phyloP scores from a whole-genome alignment of 2,329 filamentous ascomycete species.

The Phyllosticta citrichinensis region DNA sequence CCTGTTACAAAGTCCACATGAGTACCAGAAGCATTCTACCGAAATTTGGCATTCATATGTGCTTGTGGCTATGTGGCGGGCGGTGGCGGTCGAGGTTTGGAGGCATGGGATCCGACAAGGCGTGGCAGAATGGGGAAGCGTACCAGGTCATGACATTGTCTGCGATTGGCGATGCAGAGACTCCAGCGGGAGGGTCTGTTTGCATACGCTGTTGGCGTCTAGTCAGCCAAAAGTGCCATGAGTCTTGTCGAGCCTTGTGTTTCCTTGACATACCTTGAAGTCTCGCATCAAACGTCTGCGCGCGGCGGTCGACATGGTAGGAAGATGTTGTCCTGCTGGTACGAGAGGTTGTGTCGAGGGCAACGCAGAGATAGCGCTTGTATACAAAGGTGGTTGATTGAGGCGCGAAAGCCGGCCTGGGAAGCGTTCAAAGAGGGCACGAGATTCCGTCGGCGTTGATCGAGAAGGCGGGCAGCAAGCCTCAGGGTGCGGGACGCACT shows the following conservation, averaged over 20 bases:
- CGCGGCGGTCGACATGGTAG: conserved; percentile 77
- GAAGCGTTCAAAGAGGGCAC: not conserved
- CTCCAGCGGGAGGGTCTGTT: conserved; percentile 91
- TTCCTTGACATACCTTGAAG: conserved; percentile 67
- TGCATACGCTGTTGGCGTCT: conserved; percentile 60
- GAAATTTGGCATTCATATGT: too few relatives aligned
- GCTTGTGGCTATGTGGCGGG: not conserved
- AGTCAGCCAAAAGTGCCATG: conserved; percentile 9
- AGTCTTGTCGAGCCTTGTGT: not conserved
- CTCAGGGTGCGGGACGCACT: not conserved
- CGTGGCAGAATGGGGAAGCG: conserved; percentile 17
- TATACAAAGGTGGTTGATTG: not conserved
- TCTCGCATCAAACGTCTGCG: conserved; percentile 96
- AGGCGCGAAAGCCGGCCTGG: not conserved
- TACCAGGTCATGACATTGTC: conserved; percentile 98
- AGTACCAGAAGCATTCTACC: conserved; percentile 15
- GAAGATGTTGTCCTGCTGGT: not conserved
- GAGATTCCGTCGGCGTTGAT: not conserved
- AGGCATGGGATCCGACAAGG: conserved; percentile 9
- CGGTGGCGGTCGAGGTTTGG: not conserved
- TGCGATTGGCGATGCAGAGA: conserved; percentile 89
- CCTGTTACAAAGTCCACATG: conserved; percentile 43
- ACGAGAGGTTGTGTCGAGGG: not conserved
- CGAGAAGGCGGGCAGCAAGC: not conserved
- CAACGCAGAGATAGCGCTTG: not conserved